Base-by-base conservation (phyloP, 2,329 filamentous ascomycete genomes). In the Sphaceloma murrayae region DNA sequence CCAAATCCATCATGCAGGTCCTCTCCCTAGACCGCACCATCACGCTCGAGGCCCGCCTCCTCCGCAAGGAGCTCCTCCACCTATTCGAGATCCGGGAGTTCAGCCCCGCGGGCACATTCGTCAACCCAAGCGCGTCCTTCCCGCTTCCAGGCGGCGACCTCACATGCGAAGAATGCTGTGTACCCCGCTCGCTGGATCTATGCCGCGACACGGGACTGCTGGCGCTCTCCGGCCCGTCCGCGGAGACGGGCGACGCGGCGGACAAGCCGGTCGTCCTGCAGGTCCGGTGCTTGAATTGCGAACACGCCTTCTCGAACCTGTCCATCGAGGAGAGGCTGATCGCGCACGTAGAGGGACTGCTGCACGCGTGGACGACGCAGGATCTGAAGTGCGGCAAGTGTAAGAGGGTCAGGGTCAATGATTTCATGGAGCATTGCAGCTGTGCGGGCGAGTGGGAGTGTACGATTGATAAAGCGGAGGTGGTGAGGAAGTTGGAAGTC, bases 41-140 rank as follows among this genome's bases (percentile, higher is more conserved):
- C 54, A 82, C 80, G 0, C 77, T 94, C 36, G 89, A 96, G 63
- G 87, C 86, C 2, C 80, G 91, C 4, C 70, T 94, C 1, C 72
- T 98, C 1, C 80, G 93, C 43, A 93, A 93, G 54, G 89, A 96
- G 48, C 71, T 98, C 0, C 75, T 98, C 0, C 75, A 80, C 7
- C 73, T 96, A 43, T 95, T 98, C 62, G 91, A 98, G 46, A 80
- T 98, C 43, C 83, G 87, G 54, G 91, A 98, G 63, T 98, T 98
- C 67, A 84, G 81, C 61, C 74, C 80, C 43, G 85, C 89, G 45
- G 89, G 83, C n/a, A 74, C 79, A 2, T 98, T 96, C 62, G 70
- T 76, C 48, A 96, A 96, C 59, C 89, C 91, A 0, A 84, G 78
- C 42, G 78, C 82, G 45, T 80, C 73, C 33, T 73, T 96, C 3